Evolutionary conservation across 805 yeast species (phyloP), one percentile per base, ranked within the genome.

Genomic region (Hanseniaspora singularis): DNA sequence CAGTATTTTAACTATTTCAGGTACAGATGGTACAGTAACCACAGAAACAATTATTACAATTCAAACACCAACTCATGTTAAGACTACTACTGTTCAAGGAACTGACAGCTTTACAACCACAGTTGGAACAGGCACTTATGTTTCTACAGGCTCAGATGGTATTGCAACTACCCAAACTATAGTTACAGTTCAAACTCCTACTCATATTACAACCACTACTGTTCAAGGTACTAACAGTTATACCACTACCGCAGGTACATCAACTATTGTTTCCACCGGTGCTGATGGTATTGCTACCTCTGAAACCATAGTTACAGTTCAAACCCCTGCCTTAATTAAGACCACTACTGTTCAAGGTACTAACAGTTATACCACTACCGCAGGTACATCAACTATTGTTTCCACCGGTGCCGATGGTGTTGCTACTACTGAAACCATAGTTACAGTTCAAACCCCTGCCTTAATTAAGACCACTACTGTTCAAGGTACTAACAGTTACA

Each of bases 371-470:
- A n/a, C n/a, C n/a, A n/a, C n/a, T n/a, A n/a, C n/a, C n/a, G n/a
- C n/a, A n/a, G n/a, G n/a, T n/a, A n/a, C n/a, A n/a, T n/a, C n/a
- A n/a, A n/a, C n/a, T n/a, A n/a, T n/a, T n/a, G n/a, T n/a, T n/a
- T n/a, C n/a, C n/a, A n/a, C n/a, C n/a, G n/a, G n/a, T n/a, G n/a
- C n/a, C n/a, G n/a, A n/a, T n/a, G n/a, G n/a, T n/a, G n/a, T n/a
- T n/a, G 33, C 30, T 18, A 53, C 53, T 12, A 38, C 46, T 11
- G 43, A 44, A 15, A 52, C 53, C 3, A 30, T 51, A 30, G 50
- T 51, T 40, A 33, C 38, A 28, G 52, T 53, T 11, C 42, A 49
- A 22, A 51, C 51, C 9, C 55, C 54, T 26, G n/a, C 22, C 3
- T 18, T 40, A 30, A 8, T n/a, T n/a, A n/a, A n/a, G n/a, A n/a